Evolutionary conservation across 805 yeast species (phyloP).

Genomic region (Saturnispora sanitii): DNA sequence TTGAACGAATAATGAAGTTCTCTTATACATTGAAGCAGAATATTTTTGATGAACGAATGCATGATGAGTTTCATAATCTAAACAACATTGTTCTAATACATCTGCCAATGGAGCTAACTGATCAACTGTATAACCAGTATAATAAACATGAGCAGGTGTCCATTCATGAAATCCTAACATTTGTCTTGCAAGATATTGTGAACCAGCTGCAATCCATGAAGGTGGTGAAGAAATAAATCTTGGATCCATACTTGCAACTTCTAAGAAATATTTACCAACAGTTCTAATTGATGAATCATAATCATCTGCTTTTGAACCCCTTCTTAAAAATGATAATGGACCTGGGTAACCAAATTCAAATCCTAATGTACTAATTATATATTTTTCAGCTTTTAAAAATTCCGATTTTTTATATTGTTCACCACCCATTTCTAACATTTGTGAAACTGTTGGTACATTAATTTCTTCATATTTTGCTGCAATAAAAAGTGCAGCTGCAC

Average conservation of each 20-base stretch:
- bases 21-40: conserved; percentile 71
- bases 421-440: conserved; percentile 78
- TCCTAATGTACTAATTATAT: conserved; percentile 57
- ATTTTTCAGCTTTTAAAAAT: conserved; percentile 73
- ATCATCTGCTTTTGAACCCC: conserved; percentile 85
- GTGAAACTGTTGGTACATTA: conserved; percentile 74
- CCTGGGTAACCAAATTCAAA: conserved; percentile 80
- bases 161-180: conserved; percentile 70
- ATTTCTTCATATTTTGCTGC: conserved; percentile 96
- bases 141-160: conserved; percentile 80
- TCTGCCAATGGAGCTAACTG: conserved; percentile 79
- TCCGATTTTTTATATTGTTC: conserved; percentile 70
- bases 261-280: conserved; percentile 77
- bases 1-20: conserved; percentile 69
- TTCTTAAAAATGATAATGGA: conserved; percentile 81
- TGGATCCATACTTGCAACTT: conserved; percentile 65
- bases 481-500: conserved; percentile 78
- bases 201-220: conserved; percentile 71
- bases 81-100: conserved; percentile 58
- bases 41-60: conserved; percentile 85
- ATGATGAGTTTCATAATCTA: conserved; percentile 50
- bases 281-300: conserved; percentile 78
- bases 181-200: conserved; percentile 70
- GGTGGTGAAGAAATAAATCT: conserved; percentile 63
- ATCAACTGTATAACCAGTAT: conserved; percentile 81